Evolutionary conservation across 345 rosid genomes (phyloP).

Genomic region (Lumnitzera littorea): DNA sequence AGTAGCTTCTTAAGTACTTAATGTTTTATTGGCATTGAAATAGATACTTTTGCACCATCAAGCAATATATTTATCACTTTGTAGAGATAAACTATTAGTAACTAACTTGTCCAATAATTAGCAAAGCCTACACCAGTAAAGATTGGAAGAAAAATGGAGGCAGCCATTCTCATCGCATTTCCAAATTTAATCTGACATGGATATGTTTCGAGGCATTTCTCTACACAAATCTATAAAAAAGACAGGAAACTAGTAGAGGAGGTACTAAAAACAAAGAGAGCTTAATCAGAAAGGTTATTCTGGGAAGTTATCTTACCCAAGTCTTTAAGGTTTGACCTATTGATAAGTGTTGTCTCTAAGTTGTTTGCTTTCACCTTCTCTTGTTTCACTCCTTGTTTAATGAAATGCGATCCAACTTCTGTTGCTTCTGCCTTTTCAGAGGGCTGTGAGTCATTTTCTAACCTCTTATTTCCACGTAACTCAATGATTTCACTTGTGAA

Average conservation of each 20-base stretch:
- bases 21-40: no score
- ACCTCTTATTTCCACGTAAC: conserved; percentile 31
- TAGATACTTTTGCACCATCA: no score
- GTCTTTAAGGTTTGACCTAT: conserved; percentile 41
- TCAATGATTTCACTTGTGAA: conserved; percentile 83
- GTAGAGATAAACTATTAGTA: no score
- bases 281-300: neutral
- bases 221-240: neutral
- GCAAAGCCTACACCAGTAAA: no score
- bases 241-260: neutral
- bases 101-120: no score
- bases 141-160: no score
- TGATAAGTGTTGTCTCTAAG: conserved; percentile 10
- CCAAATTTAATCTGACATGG: no score
- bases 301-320: conserved; percentile 40
- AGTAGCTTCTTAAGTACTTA: no score
- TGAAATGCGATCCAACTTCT: conserved; percentile 13
- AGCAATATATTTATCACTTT: no score
- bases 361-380: conserved; percentile 10
- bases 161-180: no score
- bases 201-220: no score
- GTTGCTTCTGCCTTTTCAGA: conserved; percentile 18
- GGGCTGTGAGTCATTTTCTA: conserved; percentile 12
- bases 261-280: neutral
- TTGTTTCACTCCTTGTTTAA: conserved; percentile 11